Conservation (phyloP, 2,329 filamentous ascomycete genomes). For the Podosphaera aphanis region DNA sequence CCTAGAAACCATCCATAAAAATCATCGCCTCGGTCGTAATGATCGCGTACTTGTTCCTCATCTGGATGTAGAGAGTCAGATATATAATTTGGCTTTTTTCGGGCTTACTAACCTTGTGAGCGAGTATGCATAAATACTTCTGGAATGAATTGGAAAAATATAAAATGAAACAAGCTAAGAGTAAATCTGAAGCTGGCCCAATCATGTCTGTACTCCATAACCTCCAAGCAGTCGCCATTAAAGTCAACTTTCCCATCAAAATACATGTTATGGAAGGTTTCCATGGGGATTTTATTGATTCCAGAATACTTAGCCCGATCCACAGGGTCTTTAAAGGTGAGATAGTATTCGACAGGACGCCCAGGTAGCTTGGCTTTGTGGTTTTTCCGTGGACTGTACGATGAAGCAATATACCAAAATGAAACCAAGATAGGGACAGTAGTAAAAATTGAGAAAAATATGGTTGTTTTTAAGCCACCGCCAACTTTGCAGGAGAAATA, state of each 20-base stretch:
- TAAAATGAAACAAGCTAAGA: slow-evolving; percentile 60
- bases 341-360: slow-evolving; percentile 73
- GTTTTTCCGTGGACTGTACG: slow-evolving; percentile 68
- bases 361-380: slow-evolving; percentile 78
- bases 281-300: slow-evolving; percentile 62
- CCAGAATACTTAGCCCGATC: slow-evolving; percentile 47
- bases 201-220: slow-evolving; percentile 84
- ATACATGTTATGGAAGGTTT: slow-evolving; percentile 96
- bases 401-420: slow-evolving; percentile 65
- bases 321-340: slow-evolving; percentile 46
- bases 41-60: slow-evolving; percentile 90
- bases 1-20: slow-evolving; percentile 98
- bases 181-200: slow-evolving; percentile 94
- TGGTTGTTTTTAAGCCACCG: slow-evolving; percentile 65
- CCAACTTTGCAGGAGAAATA: slow-evolving; percentile 66
- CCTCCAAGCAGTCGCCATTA: slow-evolving; percentile 76
- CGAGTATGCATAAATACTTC: slow-evolving; percentile 84
- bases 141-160: slow-evolving; percentile 67
- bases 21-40: slow-evolving; percentile 95
- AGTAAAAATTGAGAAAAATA: slow-evolving; percentile 67
- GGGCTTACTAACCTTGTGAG: slow-evolving; percentile 41
- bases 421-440: slow-evolving; percentile 53
- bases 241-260: slow-evolving; percentile 87
- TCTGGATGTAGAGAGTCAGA: slow-evolving; percentile 25
- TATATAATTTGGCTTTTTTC: neutral